Conservation (phyloP, 2,329 filamentous ascomycete genomes). For the Lasiodiplodia theobromae region DNA sequence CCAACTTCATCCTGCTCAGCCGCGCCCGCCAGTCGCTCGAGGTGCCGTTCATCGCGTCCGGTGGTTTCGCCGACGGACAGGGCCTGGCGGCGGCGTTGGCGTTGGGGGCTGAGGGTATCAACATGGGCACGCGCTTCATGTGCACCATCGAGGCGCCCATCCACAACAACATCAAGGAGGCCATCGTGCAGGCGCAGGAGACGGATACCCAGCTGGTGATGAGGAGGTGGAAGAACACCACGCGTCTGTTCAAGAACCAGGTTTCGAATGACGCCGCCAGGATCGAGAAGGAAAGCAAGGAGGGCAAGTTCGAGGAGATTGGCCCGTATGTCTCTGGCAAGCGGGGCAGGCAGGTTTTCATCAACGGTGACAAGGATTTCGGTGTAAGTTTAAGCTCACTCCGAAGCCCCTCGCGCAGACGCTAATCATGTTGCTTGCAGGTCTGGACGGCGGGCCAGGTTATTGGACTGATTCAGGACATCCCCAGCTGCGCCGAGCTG, state of each 20-base stretch:
- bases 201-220: conserved; percentile 90
- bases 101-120: conserved; percentile 90
- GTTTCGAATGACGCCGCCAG: conserved; percentile 80
- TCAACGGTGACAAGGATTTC: conserved; percentile 88
- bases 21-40: conserved; percentile 82
- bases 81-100: conserved; percentile 90
- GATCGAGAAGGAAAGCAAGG: conserved; percentile 81
- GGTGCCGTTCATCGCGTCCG: conserved; percentile 93
- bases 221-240: conserved; percentile 91
- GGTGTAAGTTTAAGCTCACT: conserved; percentile 69
- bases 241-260: conserved; percentile 87
- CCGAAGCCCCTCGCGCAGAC: background rate
- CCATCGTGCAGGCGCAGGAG: conserved; percentile 87
- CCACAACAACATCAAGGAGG: conserved; percentile 90
- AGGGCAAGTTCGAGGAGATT: conserved; percentile 88
- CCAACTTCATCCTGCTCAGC: conserved; percentile 87
- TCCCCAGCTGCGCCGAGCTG: conserved; percentile 57
- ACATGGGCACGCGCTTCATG: conserved; percentile 99
- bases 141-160: conserved; percentile 92
- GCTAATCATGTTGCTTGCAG: conserved; percentile 54
- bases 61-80: conserved; percentile 93
- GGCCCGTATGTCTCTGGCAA: conserved; percentile 88
- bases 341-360: conserved; percentile 87
- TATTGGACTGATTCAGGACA: conserved; percentile 67
- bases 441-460: conserved; percentile 98